Conservation (phyloP, 805 yeast genomes). For the Ogataea wickerhamii region DNA sequence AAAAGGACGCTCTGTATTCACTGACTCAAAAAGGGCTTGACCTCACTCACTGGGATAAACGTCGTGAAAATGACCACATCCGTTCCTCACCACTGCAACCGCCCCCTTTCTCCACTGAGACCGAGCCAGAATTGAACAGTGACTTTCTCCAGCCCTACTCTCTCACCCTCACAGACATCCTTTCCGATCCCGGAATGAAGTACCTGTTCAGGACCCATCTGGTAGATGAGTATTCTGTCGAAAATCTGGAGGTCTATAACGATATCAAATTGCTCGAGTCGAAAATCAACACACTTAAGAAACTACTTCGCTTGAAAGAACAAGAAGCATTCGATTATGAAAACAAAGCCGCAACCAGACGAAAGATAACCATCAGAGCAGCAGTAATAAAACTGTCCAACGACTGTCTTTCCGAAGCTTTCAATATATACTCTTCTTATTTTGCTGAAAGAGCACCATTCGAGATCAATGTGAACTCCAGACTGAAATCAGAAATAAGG, state of each 20-base stretch:
- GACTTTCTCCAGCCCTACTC: constrained; percentile 1
- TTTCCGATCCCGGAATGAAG: constrained; percentile 74
- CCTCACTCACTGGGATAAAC: constrained; percentile 24
- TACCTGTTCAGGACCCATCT: constrained; percentile 65
- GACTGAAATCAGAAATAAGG: constrained; percentile 18
- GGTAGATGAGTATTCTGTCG: constrained; percentile 62
- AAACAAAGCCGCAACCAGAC: constrained; percentile 20
- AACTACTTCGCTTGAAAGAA: constrained; percentile 33
- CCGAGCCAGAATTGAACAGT: no score
- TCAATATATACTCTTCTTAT: constrained; percentile 62
- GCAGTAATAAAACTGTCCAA: constrained; percentile 44
- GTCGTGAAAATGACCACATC: constrained; percentile 13
- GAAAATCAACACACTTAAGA: constrained; percentile 41
- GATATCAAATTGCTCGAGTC: constrained; percentile 53
- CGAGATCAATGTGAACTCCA: constrained; percentile 61
- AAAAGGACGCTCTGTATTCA: constrained; percentile 22
- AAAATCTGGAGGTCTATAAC: constrained; percentile 69
- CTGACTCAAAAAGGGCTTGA: constrained; percentile 22
- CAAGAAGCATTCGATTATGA: constrained; percentile 15
- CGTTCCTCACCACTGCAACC: constrained; percentile 2
- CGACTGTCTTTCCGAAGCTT: constrained; percentile 58
- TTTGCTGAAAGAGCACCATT: constrained; percentile 64
- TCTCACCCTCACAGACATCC: constrained; percentile 37
- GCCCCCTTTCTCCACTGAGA: background rate
- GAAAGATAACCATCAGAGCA: constrained; percentile 31